Evolutionary conservation across 129 eudicot genomes (phyloP), one percentile per base, ranked within the genome.

Genomic region (Artemisia annua): DNA sequence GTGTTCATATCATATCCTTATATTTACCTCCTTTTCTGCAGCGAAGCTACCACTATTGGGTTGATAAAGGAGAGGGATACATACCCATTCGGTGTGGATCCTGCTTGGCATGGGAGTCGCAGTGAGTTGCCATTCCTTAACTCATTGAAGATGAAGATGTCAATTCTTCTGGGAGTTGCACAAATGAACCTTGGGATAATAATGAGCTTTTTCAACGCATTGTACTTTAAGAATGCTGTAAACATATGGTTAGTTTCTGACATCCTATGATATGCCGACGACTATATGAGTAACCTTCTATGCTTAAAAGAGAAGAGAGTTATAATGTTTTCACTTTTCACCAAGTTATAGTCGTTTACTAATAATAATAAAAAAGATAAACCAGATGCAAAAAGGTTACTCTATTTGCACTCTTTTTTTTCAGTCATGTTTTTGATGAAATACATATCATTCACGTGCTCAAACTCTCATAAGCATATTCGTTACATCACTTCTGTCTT

Each of bases 141-240:
- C 57, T 93, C 98, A 46, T 65, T 93, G 35, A 93, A 93, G 84
- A 93, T 93, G 98, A 93, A 93, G 80, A 87, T 93, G 98, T 93
- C 98, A n/a, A 89, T 93, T 69, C 96, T 93, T 63, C 69, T 93
- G 49, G 98, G 98, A 50, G 98, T 93, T 30, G 87, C 98, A 48
- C 98, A 93, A 78, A 93, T 93, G 98, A 93, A 93, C 81, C 92
- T 93, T 43, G 98, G 98, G 49, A 87, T 93, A 74, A 81, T 93
- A 58, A 16, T 93, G 63, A 93, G 98, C 79, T 93, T 71, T 64
- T 93, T 84, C 69, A 93, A 93, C 72, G 98, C 92, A 51, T 72
- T 73, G 35, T 88, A 87, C 85, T 93, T 93, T 67, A 76, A 76
- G 59, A 93, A 82, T 79, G 44, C 76, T 20, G 73, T 89, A 48